Conservation (phyloP, 352 stramenopile species). For the Phytophthora idaei region DNA sequence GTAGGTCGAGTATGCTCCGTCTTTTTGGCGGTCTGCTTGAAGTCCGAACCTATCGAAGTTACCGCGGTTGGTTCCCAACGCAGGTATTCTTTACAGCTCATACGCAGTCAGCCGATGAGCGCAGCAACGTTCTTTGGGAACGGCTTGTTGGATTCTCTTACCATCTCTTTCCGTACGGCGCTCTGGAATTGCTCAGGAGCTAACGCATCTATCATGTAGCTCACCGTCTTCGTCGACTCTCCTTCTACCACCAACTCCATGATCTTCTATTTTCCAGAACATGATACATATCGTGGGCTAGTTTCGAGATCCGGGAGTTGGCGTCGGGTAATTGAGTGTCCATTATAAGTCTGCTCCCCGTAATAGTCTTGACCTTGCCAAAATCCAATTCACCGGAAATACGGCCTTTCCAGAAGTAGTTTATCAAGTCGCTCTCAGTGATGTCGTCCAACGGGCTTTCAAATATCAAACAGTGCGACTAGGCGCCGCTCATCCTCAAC, state of each 20-base stretch:
- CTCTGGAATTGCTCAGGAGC: not conserved
- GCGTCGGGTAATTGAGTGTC: not conserved
- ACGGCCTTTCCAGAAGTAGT: conserved; percentile 3
- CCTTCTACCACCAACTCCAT: conserved; percentile 13
- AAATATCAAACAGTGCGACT: too few species aligned
- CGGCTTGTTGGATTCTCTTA: conserved; percentile 5
- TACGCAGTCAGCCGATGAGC: conserved; percentile 10
- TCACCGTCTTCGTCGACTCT: conserved; percentile 9
- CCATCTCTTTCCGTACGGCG: conserved; percentile 1
- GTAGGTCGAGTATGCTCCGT: too few species aligned
- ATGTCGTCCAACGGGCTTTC: too few species aligned
- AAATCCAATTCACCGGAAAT: conserved; percentile 14
- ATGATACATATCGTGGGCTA: conserved; percentile 17
- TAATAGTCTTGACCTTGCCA: conserved; percentile 7
- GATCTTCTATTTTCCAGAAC: conserved; percentile 1
- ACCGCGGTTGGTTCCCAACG: not conserved
- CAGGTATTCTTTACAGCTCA: conserved; percentile 12
- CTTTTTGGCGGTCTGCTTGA: too few species aligned
- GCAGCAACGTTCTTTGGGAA: conserved; percentile 3
- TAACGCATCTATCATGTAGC: conserved; percentile 4
- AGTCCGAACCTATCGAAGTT: not conserved
- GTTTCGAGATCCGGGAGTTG: conserved; percentile 11
- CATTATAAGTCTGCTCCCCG: not conserved
- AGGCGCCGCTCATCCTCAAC: too few species aligned
- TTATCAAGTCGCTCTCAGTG: too few species aligned